Evolutionary conservation across 1,139 yeast species (phyloP), one percentile per base, ranked within the genome.

Genomic region (Candida mesenterica): DNA sequence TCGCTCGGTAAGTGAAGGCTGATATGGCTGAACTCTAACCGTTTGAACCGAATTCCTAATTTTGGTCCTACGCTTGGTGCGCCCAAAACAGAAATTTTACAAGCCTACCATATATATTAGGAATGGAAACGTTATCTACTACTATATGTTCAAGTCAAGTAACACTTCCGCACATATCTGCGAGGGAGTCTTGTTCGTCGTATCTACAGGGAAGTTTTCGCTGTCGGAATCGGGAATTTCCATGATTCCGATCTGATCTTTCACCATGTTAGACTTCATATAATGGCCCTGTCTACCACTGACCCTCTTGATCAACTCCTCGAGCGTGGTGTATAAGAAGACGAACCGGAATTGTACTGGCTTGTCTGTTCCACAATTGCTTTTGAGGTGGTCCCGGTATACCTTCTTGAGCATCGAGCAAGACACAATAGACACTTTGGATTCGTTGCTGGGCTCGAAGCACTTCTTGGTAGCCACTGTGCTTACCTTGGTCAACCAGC

Each of bases 261-360:
- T 70, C 30, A 89, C 79, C 97, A 89, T 87, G 39, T 77, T 75
- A 3, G 82, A 69, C 50, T 88, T 88, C 96, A 92, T 90, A 57
- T 72, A 92, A 53, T 92, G 98, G 33, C 78, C 79, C 46, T 73
- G 59, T 44, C 98, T 70, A 13, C 62, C 57, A 12, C 61, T 62
- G 34, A 88, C 84, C 36, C 97, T 71, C 26, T 62, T 57, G 15
- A 74, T 45, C 33, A 89, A 71, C 46, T 74, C 84, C 7, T 79
- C 82, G 46, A 69, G 74, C 4, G 78, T 65, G 9, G 89, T 83
- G 52, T 77, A 72, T 33, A 90, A 61, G 51, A 90, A 83, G 27
- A 88, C 66, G 57, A 83, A 82, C 32, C 75, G 57, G 46, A 83
- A 76, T 19, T 55, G 56, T n/a, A 75, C 64, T 1, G 33, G 38